A percentile compares a stretch with the other conserved stretches of the same genome.
These are phyloP conservation scores for Orbilia javanica DNA, from an alignment of 2,329 filamentous ascomycete genomes.

Conservation along the genomic window DNA sequence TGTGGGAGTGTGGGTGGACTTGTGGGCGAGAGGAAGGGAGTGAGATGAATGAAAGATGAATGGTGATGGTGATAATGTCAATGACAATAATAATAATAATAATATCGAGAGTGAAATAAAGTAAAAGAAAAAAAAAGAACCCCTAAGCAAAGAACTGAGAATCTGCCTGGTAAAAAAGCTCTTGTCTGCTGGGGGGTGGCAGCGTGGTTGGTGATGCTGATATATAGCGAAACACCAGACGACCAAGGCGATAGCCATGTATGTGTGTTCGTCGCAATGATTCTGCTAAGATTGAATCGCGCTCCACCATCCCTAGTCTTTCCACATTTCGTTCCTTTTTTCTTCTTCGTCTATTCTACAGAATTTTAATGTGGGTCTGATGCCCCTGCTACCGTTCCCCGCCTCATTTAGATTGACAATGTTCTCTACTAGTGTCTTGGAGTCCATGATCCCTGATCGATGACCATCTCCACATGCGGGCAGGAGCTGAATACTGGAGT, in stretches of 20 bases:
- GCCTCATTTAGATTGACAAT: constrained; percentile 55
- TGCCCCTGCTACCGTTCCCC: constrained; percentile 58
- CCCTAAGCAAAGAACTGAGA: constrained; percentile 3
- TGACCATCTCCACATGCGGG: constrained; percentile 58
- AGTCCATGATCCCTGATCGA: constrained; percentile 54
- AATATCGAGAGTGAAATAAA: constrained; percentile 7
- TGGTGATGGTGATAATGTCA: not conserved
- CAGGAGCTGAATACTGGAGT: constrained; percentile 58
- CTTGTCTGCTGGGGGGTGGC: constrained; percentile 45
- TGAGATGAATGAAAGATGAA: not conserved
- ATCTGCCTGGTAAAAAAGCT: constrained; percentile 19
- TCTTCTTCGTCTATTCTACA: constrained; percentile 40
- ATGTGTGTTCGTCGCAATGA: constrained; percentile 34
- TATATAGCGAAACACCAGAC: constrained; percentile 52
- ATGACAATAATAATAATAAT: not conserved
- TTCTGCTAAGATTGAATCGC: constrained; percentile 52
- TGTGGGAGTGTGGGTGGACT: too few relatives aligned
- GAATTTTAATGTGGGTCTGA: constrained; percentile 53
- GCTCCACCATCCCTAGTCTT: constrained; percentile 30
- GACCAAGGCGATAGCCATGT: constrained; percentile 36
- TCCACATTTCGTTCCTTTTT: constrained; percentile 25
- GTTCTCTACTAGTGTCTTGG: constrained; percentile 44
- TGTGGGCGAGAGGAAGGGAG: too few relatives aligned
- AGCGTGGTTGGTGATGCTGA: constrained; percentile 52
- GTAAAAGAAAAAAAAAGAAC: not conserved